These are phyloP conservation scores for Diaporthe sp. DNA, from an alignment of 2,329 filamentous ascomycete genomes.

Conservation along the genomic window DNA sequence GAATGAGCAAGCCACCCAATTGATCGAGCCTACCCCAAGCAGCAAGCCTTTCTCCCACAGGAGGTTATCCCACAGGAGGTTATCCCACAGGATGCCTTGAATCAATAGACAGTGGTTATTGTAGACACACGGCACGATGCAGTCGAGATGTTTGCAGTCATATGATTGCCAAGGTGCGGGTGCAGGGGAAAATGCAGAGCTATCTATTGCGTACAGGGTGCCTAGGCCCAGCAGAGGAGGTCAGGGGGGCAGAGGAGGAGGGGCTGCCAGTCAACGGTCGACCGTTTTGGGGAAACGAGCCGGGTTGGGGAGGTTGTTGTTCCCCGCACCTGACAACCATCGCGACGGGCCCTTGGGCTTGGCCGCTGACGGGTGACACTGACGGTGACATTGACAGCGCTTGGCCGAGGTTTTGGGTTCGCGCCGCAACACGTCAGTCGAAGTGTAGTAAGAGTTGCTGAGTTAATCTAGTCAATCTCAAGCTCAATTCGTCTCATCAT, in stretches of 20 bases:
- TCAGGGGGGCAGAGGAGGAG: not conserved
- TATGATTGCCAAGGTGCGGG: not conserved
- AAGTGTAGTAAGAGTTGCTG: not conserved
- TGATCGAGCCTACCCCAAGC: no score
- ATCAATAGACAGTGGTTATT: no score
- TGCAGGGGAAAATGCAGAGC: no score
- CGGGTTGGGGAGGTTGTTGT: not conserved
- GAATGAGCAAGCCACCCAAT: no score
- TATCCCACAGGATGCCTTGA: no score
- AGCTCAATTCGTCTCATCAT: not conserved
- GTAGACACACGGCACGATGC: not conserved
- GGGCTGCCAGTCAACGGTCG: not conserved
- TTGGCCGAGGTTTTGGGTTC: not conserved
- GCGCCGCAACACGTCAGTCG: not conserved
- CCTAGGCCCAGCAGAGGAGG: not conserved
- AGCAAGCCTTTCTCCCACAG: no score
- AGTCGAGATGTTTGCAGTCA: not conserved
- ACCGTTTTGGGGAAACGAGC: constrained; percentile 3
- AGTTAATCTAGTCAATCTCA: not conserved
- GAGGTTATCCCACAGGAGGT: no score
- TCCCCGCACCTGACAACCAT: constrained; percentile 5
- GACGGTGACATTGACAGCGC: constrained; percentile 24
- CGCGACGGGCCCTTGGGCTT: constrained; percentile 10
- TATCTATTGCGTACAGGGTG: not conserved
- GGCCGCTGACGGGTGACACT: not conserved